phyloP scores from a whole-genome alignment of 1,139 yeast genomes.

The Geotrichum bryndzae region DNA sequence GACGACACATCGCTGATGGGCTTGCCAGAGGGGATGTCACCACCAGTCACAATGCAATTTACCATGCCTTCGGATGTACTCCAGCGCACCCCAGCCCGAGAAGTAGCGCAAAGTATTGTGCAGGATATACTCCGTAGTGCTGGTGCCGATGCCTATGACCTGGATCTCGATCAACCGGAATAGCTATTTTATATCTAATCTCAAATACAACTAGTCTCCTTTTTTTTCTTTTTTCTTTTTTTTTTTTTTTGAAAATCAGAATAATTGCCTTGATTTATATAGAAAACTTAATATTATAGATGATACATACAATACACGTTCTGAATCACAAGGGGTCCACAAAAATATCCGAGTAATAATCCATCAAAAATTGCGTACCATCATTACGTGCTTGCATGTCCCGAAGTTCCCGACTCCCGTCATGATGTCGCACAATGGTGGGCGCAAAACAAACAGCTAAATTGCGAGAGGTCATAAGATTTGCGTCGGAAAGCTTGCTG shows the following conservation, averaged over 20 bases:
- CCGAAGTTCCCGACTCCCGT: slow-evolving; percentile 74
- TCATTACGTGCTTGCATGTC: slow-evolving; percentile 83
- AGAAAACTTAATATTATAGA: background rate
- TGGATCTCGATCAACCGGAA: background rate
- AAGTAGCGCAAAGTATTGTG: slow-evolving; percentile 27
- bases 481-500: slow-evolving; percentile 27
- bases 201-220: background rate
- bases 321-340: background rate
- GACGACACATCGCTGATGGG: slow-evolving; percentile 23
- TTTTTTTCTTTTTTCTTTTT: background rate
- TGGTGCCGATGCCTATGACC: slow-evolving; percentile 16
- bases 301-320: background rate
- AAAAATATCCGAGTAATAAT: slow-evolving; percentile 43
- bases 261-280: background rate
- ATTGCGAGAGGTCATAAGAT: slow-evolving; percentile 70
- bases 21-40: slow-evolving; percentile 28
- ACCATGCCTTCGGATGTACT: slow-evolving; percentile 19
- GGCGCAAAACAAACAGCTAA: slow-evolving; percentile 94
- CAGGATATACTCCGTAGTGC: slow-evolving; percentile 24
- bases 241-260: background rate
- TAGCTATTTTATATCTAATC: background rate
- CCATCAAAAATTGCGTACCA: slow-evolving; percentile 68
- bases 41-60: slow-evolving; percentile 29
- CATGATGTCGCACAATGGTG: slow-evolving; percentile 71
- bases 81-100: slow-evolving; percentile 28